Evolutionary conservation across 2,329 filamentous ascomycete genomes (phyloP).

Genomic region (Septoria petroselini): DNA sequence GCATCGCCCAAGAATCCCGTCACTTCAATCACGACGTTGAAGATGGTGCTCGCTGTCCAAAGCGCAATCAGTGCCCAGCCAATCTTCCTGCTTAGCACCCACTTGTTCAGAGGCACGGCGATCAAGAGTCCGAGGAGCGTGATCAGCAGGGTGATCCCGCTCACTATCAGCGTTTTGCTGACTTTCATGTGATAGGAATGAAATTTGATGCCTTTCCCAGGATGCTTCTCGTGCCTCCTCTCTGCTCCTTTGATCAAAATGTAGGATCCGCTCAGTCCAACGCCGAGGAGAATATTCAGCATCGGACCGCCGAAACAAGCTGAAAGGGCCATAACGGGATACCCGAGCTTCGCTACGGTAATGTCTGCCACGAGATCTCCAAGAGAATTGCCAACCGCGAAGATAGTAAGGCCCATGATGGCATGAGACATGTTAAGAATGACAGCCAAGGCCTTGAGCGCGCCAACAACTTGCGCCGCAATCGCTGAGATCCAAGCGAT

Average conservation of each 20-base stretch:
- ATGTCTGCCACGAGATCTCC: conserved; percentile 93
- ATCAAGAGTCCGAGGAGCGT: conserved; percentile 77
- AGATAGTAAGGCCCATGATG: conserved; percentile 89
- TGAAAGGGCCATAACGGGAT: conserved; percentile 91
- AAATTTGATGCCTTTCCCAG: conserved; percentile 62
- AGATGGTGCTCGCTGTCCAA: conserved; percentile 75
- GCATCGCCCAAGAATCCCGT: conserved; percentile 33
- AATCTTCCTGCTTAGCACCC: conserved; percentile 78
- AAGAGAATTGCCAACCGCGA: conserved; percentile 92
- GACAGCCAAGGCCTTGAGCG: conserved; percentile 88
- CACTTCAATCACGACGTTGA: conserved; percentile 79
- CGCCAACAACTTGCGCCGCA: conserved; percentile 90
- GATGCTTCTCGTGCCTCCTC: conserved; percentile 64
- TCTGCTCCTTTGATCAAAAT: conserved; percentile 74
- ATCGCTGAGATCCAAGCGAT: conserved; percentile 97
- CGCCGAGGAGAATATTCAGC: conserved; percentile 93
- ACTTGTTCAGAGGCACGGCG: conserved; percentile 77
- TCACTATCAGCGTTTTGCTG: conserved; percentile 79
- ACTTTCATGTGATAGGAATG: conserved; percentile 80
- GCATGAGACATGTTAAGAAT: conserved; percentile 92
- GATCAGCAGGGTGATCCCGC: conserved; percentile 74
- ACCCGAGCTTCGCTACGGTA: conserved; percentile 87
- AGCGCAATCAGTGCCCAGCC: conserved; percentile 75
- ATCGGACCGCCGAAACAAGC: conserved; percentile 98
- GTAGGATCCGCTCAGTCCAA: conserved; percentile 85